Evolutionary conservation across 2,329 filamentous ascomycete species (phyloP).

Genomic region (Trichoderma koningiopsis): DNA sequence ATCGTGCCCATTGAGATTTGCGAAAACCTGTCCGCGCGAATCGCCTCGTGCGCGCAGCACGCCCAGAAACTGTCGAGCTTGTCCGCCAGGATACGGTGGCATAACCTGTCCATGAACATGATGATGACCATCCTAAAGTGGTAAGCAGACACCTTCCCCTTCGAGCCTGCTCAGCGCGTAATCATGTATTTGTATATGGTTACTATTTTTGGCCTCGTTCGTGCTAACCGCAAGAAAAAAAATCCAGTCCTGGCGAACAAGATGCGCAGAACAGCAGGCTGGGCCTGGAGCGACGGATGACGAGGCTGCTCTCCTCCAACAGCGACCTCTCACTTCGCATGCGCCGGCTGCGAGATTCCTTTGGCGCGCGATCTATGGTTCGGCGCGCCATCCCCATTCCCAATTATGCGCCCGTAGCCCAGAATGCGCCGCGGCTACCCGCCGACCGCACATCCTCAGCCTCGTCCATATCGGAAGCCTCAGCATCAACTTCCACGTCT

Average conservation of each 20-base stretch:
- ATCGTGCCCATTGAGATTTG: slow-evolving; percentile 30
- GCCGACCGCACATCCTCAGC: slow-evolving; percentile 27
- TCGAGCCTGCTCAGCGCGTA: background rate
- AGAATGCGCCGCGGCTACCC: slow-evolving; percentile 26
- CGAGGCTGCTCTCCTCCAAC: slow-evolving; percentile 41
- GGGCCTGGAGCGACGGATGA: slow-evolving; percentile 40
- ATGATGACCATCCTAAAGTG: slow-evolving; percentile 46
- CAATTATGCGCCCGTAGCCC: slow-evolving; percentile 25
- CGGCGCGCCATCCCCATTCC: slow-evolving; percentile 28
- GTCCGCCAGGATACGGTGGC: slow-evolving; percentile 41
- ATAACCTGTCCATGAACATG: slow-evolving; percentile 44
- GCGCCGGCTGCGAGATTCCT: slow-evolving; percentile 34
- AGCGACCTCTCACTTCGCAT: slow-evolving; percentile 38
- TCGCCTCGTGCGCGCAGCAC: slow-evolving; percentile 20
- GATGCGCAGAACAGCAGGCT: slow-evolving; percentile 42
- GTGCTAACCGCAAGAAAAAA: background rate
- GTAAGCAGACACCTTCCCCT: slow-evolving; percentile 32
- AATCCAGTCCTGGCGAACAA: slow-evolving; percentile 38
- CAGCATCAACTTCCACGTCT: slow-evolving; percentile 3
- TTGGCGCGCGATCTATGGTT: slow-evolving; percentile 28
- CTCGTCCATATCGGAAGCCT: slow-evolving; percentile 24
- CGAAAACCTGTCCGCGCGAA: slow-evolving; percentile 15
- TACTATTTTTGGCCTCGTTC: background rate
- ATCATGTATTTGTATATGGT: background rate
- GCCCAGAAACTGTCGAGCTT: slow-evolving; percentile 27